Evolutionary conservation across 2,329 filamentous ascomycete genomes (phyloP), one percentile per base, ranked within the genome.

Genomic region (Arthrobotrys sphaeroides): DNA sequence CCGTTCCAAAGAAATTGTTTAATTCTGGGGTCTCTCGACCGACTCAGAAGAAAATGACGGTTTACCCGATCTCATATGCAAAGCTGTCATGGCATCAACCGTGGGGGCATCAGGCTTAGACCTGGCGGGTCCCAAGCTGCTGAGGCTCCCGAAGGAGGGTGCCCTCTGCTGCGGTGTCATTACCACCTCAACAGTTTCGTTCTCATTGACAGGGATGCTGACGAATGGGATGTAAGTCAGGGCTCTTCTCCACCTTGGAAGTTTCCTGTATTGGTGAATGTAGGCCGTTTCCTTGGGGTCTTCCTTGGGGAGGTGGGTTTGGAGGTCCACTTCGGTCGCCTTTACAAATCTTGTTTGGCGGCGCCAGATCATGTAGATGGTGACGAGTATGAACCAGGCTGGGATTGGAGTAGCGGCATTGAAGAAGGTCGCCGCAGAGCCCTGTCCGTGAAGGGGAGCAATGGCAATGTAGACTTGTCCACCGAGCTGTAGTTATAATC

Each of bases 391-490:
- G 47, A 75, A 53, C 53, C 61, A 77, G 18, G 68, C 68, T 42
- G 75, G 75, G 31, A 77, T 59, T n/a, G 67, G 64, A 20, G 68
- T 68, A 18, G 64, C 61, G 26, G 47, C 49, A 42, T 73, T 73
- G 69, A 77, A 75, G 64, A 77, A 77, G 2, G 69, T 61, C n/a
- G 40, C 51, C 28, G 75, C 75, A n/a, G 45, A 36, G 2, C 43
- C 67, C 1, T 49, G 1, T 1, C 64, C 62, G 20, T 70, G 31
- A 24, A 78, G 73, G 13, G 77, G 77, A 12, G 70, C 16, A 28
- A 74, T 61, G n/a, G 75, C 53, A 38, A 75, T 33, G 47, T 73
- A 69, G 45, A 77, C 42, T 67, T 77, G 75, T 31, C 69, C 73
- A 70, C 73, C 73, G n/a, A 76, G 70, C 70, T 73, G 36, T 36